Conservation (phyloP, 2,329 filamentous ascomycete genomes). For the Colletotrichum australisinense region DNA sequence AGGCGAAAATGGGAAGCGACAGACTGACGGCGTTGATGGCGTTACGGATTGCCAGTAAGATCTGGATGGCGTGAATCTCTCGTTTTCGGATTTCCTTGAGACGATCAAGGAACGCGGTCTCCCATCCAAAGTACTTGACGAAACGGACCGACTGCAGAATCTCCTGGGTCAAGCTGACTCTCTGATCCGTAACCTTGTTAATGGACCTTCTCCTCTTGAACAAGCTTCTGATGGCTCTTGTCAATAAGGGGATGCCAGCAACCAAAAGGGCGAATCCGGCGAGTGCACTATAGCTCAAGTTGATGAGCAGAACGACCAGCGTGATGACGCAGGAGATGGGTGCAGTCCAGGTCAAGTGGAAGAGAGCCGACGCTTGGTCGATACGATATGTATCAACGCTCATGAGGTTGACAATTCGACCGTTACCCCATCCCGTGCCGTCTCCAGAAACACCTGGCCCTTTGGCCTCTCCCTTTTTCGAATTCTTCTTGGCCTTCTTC, state of each 20-base stretch:
- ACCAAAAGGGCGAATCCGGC: slow-evolving; percentile 88
- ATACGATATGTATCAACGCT: slow-evolving; percentile 94
- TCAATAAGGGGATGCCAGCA: slow-evolving; percentile 81
- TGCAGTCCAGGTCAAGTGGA: slow-evolving; percentile 92
- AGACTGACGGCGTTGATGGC: slow-evolving; percentile 86
- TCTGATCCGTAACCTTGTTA: slow-evolving; percentile 94
- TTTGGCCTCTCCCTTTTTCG: slow-evolving; percentile 52
- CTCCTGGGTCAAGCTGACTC: slow-evolving; percentile 91
- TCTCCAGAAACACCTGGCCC: slow-evolving; percentile 70
- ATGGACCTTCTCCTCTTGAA: slow-evolving; percentile 82
- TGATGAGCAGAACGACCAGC: slow-evolving; percentile 83
- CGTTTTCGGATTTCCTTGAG: slow-evolving; percentile 78
- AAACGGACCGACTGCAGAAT: slow-evolving; percentile 92
- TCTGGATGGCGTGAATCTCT: slow-evolving; percentile 87
- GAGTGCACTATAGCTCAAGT: slow-evolving; percentile 89
- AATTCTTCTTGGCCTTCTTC: slow-evolving; percentile 52
- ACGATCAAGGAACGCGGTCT: slow-evolving; percentile 84
- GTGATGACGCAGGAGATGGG: slow-evolving; percentile 84
- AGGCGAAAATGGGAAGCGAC: slow-evolving; percentile 91
- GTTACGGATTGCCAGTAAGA: slow-evolving; percentile 85
- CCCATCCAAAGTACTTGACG: slow-evolving; percentile 98
- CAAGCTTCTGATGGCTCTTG: slow-evolving; percentile 79
- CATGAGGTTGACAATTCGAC: slow-evolving; percentile 93
- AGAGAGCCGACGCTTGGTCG: slow-evolving; percentile 87
- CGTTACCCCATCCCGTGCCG: slow-evolving; percentile 90